Conservation (phyloP, 169 alveolate genomes). For the Sarcocystis neurona region DNA sequence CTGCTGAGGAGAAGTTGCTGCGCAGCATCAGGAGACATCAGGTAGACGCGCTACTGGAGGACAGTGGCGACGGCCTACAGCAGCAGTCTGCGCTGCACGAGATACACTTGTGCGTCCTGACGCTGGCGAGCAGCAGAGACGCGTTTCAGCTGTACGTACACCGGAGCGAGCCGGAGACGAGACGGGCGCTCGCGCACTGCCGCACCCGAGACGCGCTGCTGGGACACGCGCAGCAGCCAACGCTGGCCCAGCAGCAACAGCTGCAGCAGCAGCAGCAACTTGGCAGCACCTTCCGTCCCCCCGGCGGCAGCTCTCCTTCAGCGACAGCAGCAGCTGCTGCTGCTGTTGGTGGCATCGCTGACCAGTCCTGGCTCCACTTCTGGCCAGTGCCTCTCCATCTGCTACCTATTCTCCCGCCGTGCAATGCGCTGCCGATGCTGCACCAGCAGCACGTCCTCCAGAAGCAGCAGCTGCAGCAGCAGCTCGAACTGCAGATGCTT, state of each 20-base stretch:
- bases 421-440: neutral
- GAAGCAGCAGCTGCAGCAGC: neutral
- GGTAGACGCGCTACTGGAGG: too few species aligned
- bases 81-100: constrained; percentile 32
- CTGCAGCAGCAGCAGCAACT: neutral
- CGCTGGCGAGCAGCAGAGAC: constrained; percentile 20
- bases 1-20: too few species aligned
- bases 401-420: constrained; percentile 21
- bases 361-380: neutral
- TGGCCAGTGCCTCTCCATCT: constrained; percentile 32
- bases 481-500: neutral
- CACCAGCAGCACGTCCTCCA: neutral
- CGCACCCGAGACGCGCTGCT: neutral
- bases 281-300: neutral
- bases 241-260: too few species aligned
- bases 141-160: constrained; percentile 41
- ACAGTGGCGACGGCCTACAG: too few species aligned
- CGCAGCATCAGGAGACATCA: too few species aligned
- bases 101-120: constrained; percentile 19
- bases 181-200: neutral
- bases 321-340: too few species aligned
- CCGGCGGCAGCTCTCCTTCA: neutral
- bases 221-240: neutral
- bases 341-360: too few species aligned
- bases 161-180: neutral